phyloP scores from a whole-genome alignment of 2,329 filamentous ascomycete species.

The Fusarium incarnatum region DNA sequence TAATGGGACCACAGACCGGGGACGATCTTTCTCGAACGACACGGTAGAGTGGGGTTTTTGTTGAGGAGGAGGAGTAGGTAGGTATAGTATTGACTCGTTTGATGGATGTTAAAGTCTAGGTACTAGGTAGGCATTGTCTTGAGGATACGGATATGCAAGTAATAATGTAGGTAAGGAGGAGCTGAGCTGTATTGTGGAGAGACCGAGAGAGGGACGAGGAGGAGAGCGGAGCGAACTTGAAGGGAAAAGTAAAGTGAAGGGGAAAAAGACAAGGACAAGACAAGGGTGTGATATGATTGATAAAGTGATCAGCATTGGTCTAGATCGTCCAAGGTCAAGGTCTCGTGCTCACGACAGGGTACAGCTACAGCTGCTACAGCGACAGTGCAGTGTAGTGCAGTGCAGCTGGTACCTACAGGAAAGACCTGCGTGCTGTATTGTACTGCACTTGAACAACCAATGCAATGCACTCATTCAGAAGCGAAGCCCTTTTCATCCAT shows the following conservation, averaged over 20 bases:
- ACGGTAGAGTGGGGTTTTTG: background rate
- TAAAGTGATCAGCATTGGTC: slow-evolving; percentile 31
- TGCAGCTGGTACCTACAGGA: background rate
- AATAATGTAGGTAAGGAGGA: background rate
- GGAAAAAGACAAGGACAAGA: background rate
- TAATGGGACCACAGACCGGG: slow-evolving; percentile 31
- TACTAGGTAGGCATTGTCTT: background rate
- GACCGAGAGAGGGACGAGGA: background rate
- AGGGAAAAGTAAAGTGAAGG: background rate
- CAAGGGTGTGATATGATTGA: slow-evolving; percentile 21
- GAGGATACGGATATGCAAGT: background rate
- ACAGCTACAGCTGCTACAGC: background rate
- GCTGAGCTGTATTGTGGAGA: slow-evolving; percentile 6
- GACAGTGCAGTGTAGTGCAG: background rate
- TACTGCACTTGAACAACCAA: background rate
- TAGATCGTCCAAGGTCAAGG: slow-evolving; percentile 28
- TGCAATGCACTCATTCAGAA: background rate
- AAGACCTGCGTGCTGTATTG: background rate
- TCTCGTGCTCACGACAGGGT: slow-evolving; percentile 27
- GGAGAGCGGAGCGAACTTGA: background rate
- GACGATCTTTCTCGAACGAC: slow-evolving; percentile 18
- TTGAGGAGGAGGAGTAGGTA: background rate
- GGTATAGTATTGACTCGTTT: no score
- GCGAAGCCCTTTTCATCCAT: background rate
- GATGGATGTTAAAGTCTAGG: no score